phyloP scores from a whole-genome alignment of 2,329 filamentous ascomycete species.

The Xylariaceae sp. region DNA sequence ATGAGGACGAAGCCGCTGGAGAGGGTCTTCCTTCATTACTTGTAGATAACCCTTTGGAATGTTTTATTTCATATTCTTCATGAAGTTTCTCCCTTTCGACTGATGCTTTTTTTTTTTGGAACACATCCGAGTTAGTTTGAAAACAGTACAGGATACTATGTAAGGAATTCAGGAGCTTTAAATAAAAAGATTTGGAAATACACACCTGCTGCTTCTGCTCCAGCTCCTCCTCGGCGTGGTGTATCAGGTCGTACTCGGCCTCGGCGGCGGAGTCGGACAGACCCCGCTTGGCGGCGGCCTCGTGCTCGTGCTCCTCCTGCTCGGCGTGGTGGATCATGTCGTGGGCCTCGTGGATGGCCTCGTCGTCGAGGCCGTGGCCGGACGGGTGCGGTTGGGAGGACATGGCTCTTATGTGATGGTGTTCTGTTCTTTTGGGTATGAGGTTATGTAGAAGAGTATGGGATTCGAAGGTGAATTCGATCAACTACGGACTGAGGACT shows the following conservation, averaged over 20 bases:
- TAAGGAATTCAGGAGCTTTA: no score
- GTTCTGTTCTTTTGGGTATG: background rate
- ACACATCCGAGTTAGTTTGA: no score
- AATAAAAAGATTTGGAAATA: no score
- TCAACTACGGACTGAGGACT: background rate
- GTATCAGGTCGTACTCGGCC: slow-evolving; percentile 28
- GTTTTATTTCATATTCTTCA: no score
- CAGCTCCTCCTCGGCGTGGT: slow-evolving; percentile 25
- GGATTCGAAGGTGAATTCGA: background rate
- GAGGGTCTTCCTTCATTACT: no score
- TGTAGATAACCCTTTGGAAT: no score
- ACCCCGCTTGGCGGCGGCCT: slow-evolving; percentile 26
- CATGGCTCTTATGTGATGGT: slow-evolving; percentile 14
- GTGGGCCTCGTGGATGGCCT: slow-evolving; percentile 21
- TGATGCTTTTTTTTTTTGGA: no score
- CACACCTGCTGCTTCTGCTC: slow-evolving; percentile 17
- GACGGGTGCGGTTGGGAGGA: slow-evolving; percentile 22
- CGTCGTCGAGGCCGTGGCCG: slow-evolving; percentile 27
- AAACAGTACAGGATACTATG: no score
- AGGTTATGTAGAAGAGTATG: background rate
- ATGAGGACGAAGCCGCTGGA: no score
- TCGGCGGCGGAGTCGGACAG: slow-evolving; percentile 25
- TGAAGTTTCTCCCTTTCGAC: no score
- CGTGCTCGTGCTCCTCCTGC: slow-evolving; percentile 29
- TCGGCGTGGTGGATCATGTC: slow-evolving; percentile 31